Evolutionary conservation across 2,329 filamentous ascomycete genomes (phyloP).

Genomic region (Aspergillus bombycis): DNA sequence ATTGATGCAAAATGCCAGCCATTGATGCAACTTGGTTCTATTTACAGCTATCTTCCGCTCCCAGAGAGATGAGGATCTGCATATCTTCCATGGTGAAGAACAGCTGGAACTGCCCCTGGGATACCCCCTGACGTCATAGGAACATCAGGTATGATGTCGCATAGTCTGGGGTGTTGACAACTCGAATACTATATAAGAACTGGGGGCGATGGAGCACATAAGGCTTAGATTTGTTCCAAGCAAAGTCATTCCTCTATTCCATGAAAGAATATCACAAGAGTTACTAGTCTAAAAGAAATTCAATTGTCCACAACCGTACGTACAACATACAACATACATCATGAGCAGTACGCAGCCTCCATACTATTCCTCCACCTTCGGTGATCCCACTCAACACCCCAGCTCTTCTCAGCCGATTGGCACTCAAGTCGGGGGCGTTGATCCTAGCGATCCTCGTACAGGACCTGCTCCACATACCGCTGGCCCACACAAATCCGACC

Average conservation of each 20-base stretch:
- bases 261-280: not conserved
- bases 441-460: constrained; percentile 11
- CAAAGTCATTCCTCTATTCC: not conserved
- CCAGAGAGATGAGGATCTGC: not conserved
- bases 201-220: not conserved
- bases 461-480: constrained; percentile 15
- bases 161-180: not conserved
- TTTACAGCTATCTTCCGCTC: not conserved
- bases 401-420: constrained; percentile 16
- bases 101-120: not conserved
- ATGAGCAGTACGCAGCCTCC: constrained; percentile 22
- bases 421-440: constrained; percentile 13
- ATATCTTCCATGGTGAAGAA: not conserved
- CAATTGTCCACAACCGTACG: not conserved
- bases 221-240: not conserved
- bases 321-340: not conserved
- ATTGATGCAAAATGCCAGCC: not conserved
- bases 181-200: constrained; percentile 1
- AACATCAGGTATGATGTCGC: constrained; percentile 10
- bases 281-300: not conserved
- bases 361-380: constrained; percentile 20
- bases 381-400: constrained; percentile 13
- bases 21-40: not conserved
- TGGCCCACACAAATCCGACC: constrained; percentile 2
- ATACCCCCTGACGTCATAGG: not conserved